Percentiles rank a stretch among this genome's conserved stretches.
These are phyloP conservation scores for Omphalotus olearius DNA, from an alignment of 1,284 basidiomycete genomes.

Conservation along the genomic window DNA sequence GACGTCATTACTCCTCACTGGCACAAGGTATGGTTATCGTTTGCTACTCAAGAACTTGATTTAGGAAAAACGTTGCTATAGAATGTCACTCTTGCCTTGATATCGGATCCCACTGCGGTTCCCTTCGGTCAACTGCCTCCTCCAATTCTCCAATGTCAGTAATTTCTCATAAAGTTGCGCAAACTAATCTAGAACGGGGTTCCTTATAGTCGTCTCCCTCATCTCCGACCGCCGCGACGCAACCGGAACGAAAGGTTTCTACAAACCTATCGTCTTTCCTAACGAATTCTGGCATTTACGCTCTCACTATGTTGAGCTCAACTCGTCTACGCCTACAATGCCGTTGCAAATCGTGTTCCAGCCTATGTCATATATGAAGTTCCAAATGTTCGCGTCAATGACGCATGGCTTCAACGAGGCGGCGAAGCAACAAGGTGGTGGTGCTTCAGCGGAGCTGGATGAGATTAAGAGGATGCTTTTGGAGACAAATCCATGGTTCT, in stretches of 20 bases:
- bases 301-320: conserved; percentile 77
- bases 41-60: background rate
- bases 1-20: conserved; percentile 79
- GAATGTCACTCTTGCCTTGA: conserved; percentile 86
- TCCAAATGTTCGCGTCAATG: conserved; percentile 80
- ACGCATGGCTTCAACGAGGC: conserved; percentile 81
- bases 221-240: conserved; percentile 55
- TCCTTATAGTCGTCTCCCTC: conserved; percentile 50
- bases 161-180: conserved; percentile 7
- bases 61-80: conserved; percentile 27
- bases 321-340: conserved; percentile 66
- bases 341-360: conserved; percentile 83
- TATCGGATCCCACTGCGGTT: conserved; percentile 65
- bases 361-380: conserved; percentile 84
- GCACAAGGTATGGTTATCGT: conserved; percentile 53
- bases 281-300: conserved; percentile 95
- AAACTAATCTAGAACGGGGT: background rate
- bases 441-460: conserved; percentile 73
- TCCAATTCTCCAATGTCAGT: conserved; percentile 60
- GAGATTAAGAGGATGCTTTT: conserved; percentile 91
- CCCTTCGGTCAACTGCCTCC: conserved; percentile 60
- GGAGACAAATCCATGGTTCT: conserved; percentile 93
- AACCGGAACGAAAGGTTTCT: conserved; percentile 59
- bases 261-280: conserved; percentile 87
- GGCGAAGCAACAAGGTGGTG: conserved; percentile 64